phyloP scores from a whole-genome alignment of 768 basidiomycete genomes.

The Termitomyces sp. region DNA sequence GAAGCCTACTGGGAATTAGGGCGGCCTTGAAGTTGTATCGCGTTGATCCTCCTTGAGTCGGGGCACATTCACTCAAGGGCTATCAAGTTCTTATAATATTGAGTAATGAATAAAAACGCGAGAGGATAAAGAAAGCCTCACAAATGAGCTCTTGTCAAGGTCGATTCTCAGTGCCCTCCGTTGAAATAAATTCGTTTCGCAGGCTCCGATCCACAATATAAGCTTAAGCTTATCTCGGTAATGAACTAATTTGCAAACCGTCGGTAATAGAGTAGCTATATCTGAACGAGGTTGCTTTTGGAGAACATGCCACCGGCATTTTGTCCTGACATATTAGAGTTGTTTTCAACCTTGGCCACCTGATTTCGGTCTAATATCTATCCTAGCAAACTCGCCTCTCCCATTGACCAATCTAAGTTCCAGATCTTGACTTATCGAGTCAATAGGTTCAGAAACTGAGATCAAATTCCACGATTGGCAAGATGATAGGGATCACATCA shows the following conservation, averaged over 20 bases:
- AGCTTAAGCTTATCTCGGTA: not conserved
- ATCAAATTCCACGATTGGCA: not conserved
- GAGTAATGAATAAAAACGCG: too few species aligned
- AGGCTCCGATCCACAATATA: not conserved
- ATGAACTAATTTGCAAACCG: not conserved
- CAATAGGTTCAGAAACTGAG: not conserved
- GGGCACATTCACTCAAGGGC: too few species aligned
- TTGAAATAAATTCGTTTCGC: not conserved
- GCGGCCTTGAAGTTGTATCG: too few species aligned
- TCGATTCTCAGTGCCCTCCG: not conserved
- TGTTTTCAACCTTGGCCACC: not conserved
- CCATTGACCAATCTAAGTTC: too few species aligned
- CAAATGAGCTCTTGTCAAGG: too few species aligned
- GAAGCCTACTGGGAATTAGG: too few species aligned
- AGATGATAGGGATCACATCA: not conserved
- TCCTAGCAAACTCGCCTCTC: too few species aligned
- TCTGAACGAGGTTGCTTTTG: too few species aligned
- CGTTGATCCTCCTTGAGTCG: too few species aligned
- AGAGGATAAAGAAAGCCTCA: too few species aligned
- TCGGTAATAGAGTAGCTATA: not conserved
- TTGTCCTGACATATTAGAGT: not conserved
- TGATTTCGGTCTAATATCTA: too few species aligned
- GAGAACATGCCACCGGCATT: not conserved
- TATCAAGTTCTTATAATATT: too few species aligned
- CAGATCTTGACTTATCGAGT: not conserved